These are phyloP conservation scores for Pyrrhoderma lamaoense DNA, from an alignment of 1,284 basidiomycete species.

Conservation along the genomic window DNA sequence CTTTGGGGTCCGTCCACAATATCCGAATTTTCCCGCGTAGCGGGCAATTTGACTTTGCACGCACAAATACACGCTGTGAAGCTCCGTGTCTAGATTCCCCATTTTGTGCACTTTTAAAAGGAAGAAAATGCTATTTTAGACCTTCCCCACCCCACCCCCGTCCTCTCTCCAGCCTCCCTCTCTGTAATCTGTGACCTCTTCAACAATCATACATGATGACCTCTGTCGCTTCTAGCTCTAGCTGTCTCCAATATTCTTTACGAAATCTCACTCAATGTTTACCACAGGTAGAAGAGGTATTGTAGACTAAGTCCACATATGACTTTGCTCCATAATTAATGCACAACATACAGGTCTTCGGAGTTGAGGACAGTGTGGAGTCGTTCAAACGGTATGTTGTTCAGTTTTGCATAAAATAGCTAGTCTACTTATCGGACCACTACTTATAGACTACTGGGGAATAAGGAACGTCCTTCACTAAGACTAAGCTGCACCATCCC, in stretches of 20 bases:
- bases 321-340: background rate
- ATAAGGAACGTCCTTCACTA: constrained; percentile 32
- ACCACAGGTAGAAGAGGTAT: constrained; percentile 8
- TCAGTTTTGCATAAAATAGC: background rate
- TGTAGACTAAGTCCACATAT: background rate
- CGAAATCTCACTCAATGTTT: constrained; percentile 3
- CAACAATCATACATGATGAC: constrained; percentile 1
- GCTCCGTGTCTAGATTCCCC: background rate
- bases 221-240: constrained; percentile 10
- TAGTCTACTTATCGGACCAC: background rate
- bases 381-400: constrained; percentile 13
- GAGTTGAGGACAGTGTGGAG: constrained; percentile 11
- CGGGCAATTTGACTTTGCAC: background rate
- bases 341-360: constrained; percentile 1
- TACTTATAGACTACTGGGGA: constrained; percentile 34
- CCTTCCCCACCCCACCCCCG: background rate
- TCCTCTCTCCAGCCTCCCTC: background rate
- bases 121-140: too few species aligned
- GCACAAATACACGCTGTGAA: constrained; percentile 9
- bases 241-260: background rate
- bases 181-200: background rate
- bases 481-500: constrained; percentile 58
- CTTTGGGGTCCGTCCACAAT: too few species aligned
- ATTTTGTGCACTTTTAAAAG: too few species aligned
- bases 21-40: too few species aligned